Evolutionary conservation across 2,329 filamentous ascomycete genomes (phyloP).

Genomic region (Colletotrichum eremochloae): DNA sequence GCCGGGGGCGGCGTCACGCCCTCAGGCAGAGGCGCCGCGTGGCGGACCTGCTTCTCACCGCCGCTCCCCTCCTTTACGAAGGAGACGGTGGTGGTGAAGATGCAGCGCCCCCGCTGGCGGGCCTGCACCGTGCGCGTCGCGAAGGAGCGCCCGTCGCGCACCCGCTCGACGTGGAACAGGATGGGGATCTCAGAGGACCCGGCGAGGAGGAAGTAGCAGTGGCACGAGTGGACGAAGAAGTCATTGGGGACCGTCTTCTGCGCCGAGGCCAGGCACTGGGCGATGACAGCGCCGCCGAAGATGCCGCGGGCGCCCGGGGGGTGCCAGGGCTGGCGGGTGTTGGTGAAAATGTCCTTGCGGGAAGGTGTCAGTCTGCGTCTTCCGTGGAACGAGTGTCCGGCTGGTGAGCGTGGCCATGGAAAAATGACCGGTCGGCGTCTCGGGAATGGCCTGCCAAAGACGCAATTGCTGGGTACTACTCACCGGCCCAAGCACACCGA

Average conservation of each 20-base stretch:
- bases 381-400: neutral
- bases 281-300: conserved; percentile 93
- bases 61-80: conserved; percentile 79
- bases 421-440: neutral
- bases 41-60: conserved; percentile 67
- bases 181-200: conserved; percentile 88
- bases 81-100: conserved; percentile 95
- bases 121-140: conserved; percentile 97
- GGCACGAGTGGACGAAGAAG: conserved; percentile 94
- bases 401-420: too few relatives aligned
- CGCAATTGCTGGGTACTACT: conserved; percentile 47
- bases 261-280: conserved; percentile 89
- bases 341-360: conserved; percentile 90
- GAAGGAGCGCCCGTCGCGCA: conserved; percentile 90
- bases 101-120: conserved; percentile 85
- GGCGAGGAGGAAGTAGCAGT: conserved; percentile 98
- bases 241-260: conserved; percentile 85
- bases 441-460: neutral
- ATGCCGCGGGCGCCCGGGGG: conserved; percentile 92
- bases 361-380: neutral
- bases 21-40: conserved; percentile 72
- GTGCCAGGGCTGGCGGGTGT: conserved; percentile 91
- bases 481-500: conserved; percentile 81
- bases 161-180: conserved; percentile 93
- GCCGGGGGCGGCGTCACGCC: conserved; percentile 55